Evolutionary conservation across 2,329 filamentous ascomycete species (phyloP), one percentile per base, ranked within the genome.

Genomic region (Aspergillus brasiliensis): DNA sequence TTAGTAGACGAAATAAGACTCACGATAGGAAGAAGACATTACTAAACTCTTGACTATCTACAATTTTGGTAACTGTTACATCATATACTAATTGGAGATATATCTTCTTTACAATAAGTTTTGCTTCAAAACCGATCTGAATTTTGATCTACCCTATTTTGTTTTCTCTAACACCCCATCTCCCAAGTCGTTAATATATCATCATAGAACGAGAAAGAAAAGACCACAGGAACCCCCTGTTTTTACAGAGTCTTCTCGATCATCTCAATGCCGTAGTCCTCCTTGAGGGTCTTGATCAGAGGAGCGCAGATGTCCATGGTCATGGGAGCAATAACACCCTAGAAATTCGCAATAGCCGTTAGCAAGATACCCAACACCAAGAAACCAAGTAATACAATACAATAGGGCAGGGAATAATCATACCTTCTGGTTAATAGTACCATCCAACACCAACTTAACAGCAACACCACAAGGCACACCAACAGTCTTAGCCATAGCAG

Each of bases 401-500:
- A 21, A 8, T 38, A 21, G 0, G 34, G 0, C 21, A 51, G 28
- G 17, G 27, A n/a, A 13, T 49, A n/a, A 52, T 62, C 67, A 34
- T 65, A 74, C 74, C 67, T 86, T 89, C 75, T 91, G 84, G 49
- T 80, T 83, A 62, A 93, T 86, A 3, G 86, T 90, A 17, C 90
- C 90, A 75, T 92, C 83, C 40, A 94, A 84, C 23, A 95, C 89
- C 81, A 89, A 86, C 82, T 91, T 84, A 62, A 92, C 90, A 47
- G 91, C 91, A 58, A 91, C 86, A 63, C 82, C 88, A 68, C 87
- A 90, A 5, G 90, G 90, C 4, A 92, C 83, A 72, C 91, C 91
- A 57, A 96, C 91, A 46, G 92, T 78, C 77, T 88, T 90, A 48
- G 91, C 91, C 92, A 97, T 96, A 67, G 90, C 87, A 3, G 85